Base-by-base conservation (phyloP, 129 eudicot genomes). In the Flaveria ramosissima region DNA sequence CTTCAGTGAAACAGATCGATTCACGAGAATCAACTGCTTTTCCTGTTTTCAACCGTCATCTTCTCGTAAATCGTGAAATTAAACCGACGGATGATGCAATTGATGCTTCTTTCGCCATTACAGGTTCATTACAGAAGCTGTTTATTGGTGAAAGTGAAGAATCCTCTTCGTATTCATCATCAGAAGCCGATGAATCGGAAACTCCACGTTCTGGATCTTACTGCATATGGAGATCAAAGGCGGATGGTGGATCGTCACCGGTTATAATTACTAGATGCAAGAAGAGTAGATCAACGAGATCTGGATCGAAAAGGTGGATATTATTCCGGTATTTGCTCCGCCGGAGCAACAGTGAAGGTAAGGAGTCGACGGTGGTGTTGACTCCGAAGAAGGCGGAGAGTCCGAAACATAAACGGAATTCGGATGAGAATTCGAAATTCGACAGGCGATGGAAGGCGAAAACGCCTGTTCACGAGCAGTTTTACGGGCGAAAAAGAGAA, bases 281-380 rank as follows among this genome's bases (percentile, higher is more conserved):
- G 73, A 91, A 91, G 85, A 91, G 92, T 27, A 86, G 71, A 30
- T 91, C 92, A 0, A 91, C 97, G 13, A 92, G 93, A 73, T 88
- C 89, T 19, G 77, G 48, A 48, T 84, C 89, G 15, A 86, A 83
- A 82, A 77, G 85, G 81, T 91, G 91, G 88, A 91, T 80, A 27
- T 36, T 36, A 36, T 21, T 88, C 50, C 82, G 85, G 11, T 81
- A 86, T 81, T 71, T 91, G 39, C 80, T 88, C 46, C 80, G 86
- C 42, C 86, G 96, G 30, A 79, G 91, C 80, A 86, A 84, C 68
- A 88, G 91, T 66, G 89, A 90, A 9, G 89, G 96, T 4, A 90
- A 84, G 81, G 84, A 79, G 13, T 51, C 83, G 4, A 73, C 77
- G 68, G 83, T 86, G 32, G n/a, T n/a, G n/a, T n/a, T n/a, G n/a